These are phyloP conservation scores for Xylaria castorea DNA, from an alignment of 495 filamentous ascomycete species.

Conservation along the genomic window DNA sequence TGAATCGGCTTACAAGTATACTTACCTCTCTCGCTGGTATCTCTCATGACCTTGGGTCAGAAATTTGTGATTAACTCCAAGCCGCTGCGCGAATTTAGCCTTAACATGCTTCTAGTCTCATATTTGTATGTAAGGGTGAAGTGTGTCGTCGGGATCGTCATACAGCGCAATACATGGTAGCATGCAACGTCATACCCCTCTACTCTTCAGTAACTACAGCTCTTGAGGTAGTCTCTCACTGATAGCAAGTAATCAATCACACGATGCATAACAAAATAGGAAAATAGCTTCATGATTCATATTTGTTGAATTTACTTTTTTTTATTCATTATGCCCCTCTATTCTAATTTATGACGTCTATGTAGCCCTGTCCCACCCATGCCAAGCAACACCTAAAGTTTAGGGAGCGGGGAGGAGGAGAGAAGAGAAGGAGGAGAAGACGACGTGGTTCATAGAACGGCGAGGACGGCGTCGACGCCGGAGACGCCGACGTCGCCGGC, in stretches of 20 bases:
- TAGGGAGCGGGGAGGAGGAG: neutral
- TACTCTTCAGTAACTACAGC: neutral
- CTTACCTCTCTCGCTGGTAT: neutral
- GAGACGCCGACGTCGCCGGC: conserved; percentile 74
- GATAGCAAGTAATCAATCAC: neutral
- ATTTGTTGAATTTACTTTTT: neutral
- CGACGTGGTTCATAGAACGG: conserved; percentile 60
- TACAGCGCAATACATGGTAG: no score
- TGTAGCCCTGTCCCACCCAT: neutral
- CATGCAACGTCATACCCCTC: no score
- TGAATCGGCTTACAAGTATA: neutral
- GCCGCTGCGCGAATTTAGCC: no score
- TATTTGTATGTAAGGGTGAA: no score
- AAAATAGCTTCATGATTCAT: neutral
- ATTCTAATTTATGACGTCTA: conserved; percentile 6
- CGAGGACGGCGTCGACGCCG: conserved; percentile 74
- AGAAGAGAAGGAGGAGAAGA: neutral
- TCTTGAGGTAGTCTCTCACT: neutral
- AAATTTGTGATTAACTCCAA: no score
- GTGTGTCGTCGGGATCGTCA: no score
- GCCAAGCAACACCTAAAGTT: neutral
- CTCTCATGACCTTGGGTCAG: no score
- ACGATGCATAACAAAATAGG: no score
- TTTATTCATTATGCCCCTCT: neutral
- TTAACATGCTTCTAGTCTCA: no score